Evolutionary conservation across 116 monocot genomes (phyloP), one percentile per base, ranked within the genome.

Genomic region (Cymodocea nodosa): DNA sequence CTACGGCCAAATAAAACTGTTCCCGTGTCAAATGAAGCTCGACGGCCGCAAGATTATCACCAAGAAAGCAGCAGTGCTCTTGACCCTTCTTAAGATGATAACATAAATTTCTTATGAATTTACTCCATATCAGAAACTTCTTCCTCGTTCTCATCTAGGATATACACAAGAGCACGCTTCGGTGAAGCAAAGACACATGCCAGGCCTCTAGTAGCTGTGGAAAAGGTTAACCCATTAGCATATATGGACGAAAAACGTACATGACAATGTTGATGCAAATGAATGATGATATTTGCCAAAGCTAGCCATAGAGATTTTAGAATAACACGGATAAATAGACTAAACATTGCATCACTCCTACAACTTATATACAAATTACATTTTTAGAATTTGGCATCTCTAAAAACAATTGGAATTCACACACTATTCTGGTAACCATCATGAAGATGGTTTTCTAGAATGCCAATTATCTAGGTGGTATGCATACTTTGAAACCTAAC

Each of bases 101-200:
- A 0, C 12, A 44, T 10, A 12, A 8, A 44, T 44, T 8, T 3
- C 12, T 7, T 44, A 56, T 56, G 19, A 52, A 68, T 49, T 59
- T 48, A 73, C 24, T 73, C 65, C 57, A 56, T 59, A 12, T 73
- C 73, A 50, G 59, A 40, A 50, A 11, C 66, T 35, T 70, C 63
- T 0, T 70, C 69, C 67, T 87, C 87, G 58, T 97, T 87, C 62
- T 97, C 97, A 75, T 97, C 92, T 22, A 98, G 79, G 62, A 98
- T 88, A 69, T 86, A 98, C 48, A 98, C 98, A 58, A 92, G 63
- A 11, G 92, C 89, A 70, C 84, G 89, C 66, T 74, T 85, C 23
- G 79, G 61, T 20, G 80, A 71, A 35, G 92, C 63, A 69, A 91
- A 98, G 40, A 92, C 74, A 70, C 86, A 91, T 34, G 98, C 98